Conservation (phyloP, 129 eudicot genomes). For the sunflower (Helianthus annuus) region HanXRQr2.0-SUNRISE NC_035441.2:172974931-172975430, state of each 20-base stretch:
- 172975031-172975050: constrained; percentile 70
- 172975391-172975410: too few relatives aligned
- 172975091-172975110: constrained; percentile 49
- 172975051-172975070: constrained; percentile 66
- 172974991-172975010: constrained; percentile 86
- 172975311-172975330: neutral
- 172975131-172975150: constrained; percentile 7
- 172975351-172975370: neutral
- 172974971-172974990: constrained; percentile 65
- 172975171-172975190: neutral
- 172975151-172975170: neutral
- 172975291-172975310: neutral
- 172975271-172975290: neutral
- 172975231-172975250: neutral
- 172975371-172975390: too few relatives aligned
- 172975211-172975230: neutral
- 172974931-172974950: neutral
- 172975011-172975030: constrained; percentile 84
- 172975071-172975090: constrained; percentile 39
- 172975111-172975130: neutral
- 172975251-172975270: neutral
- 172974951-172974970: constrained; percentile 36
- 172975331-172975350: constrained; percentile 3
- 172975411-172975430: too few relatives aligned
- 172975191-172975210: neutral